phyloP scores from a whole-genome alignment of 2,329 filamentous ascomycete species.

The Stagonosporopsis tanaceti region DNA sequence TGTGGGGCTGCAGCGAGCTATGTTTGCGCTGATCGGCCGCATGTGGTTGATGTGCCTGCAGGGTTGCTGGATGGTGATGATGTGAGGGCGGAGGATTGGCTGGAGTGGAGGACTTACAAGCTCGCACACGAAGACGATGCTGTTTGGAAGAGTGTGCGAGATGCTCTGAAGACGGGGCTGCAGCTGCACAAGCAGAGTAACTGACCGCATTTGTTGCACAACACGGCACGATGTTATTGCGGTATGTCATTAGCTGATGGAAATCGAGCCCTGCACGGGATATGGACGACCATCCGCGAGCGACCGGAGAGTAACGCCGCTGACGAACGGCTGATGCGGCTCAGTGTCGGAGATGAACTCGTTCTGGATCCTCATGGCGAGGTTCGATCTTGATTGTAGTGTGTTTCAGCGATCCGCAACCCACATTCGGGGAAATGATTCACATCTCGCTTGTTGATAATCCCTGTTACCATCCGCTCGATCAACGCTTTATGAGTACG shows the following conservation, averaged over 20 bases:
- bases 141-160: slow-evolving; percentile 8
- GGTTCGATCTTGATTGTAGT: slow-evolving; percentile 6
- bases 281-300: not conserved
- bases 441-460: slow-evolving; percentile 10
- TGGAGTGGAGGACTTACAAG: slow-evolving; percentile 65
- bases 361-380: not conserved
- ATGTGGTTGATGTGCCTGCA: slow-evolving; percentile 59
- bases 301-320: not conserved
- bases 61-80: slow-evolving; percentile 64
- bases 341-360: slow-evolving; percentile 5
- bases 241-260: not conserved
- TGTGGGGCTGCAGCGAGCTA: slow-evolving; percentile 74
- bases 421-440: slow-evolving; percentile 15
- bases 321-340: not conserved
- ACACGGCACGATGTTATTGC: not conserved
- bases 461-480: slow-evolving; percentile 1
- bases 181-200: not conserved
- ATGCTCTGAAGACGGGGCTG: slow-evolving; percentile 14
- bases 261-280: not conserved
- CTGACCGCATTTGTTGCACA: not conserved
- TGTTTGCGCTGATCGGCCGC: slow-evolving; percentile 58
- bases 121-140: slow-evolving; percentile 17
- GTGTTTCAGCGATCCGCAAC: slow-evolving; percentile 10
- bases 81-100: slow-evolving; percentile 64
- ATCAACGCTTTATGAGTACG: slow-evolving; percentile 1